Conservation (phyloP, 1,284 basidiomycete genomes). For the Mycena citricolor region DNA sequence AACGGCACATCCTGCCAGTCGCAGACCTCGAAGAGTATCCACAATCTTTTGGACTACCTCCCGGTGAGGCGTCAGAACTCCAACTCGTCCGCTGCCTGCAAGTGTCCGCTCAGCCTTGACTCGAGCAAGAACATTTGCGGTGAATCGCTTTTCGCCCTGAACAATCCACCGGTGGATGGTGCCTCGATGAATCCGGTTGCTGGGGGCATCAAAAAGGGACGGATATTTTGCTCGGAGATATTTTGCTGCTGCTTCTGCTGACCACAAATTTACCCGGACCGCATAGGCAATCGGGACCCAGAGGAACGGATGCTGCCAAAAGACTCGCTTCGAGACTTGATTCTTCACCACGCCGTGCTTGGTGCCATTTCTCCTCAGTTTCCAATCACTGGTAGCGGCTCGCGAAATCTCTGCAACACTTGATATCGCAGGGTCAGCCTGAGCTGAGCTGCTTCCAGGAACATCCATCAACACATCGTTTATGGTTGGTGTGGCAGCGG, state of each 20-base stretch:
- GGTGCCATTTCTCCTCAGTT: slow-evolving; percentile 1
- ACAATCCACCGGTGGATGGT: slow-evolving; percentile 8
- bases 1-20: not conserved
- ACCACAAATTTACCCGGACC: not conserved
- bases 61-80: slow-evolving; percentile 1
- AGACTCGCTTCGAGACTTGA: not conserved
- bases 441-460: too few relatives aligned
- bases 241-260: not conserved
- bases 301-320: slow-evolving; percentile 10
- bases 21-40: not conserved
- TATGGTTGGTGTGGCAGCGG: too few relatives aligned
- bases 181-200: too few relatives aligned
- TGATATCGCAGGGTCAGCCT: too few relatives aligned
- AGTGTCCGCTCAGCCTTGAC: not conserved
- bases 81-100: slow-evolving; percentile 1
- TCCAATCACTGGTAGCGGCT: too few relatives aligned
- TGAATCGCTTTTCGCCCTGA: not conserved
- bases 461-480: too few relatives aligned
- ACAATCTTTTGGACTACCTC: slow-evolving; percentile 2
- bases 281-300: slow-evolving; percentile 3
- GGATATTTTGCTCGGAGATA: slow-evolving; percentile 1
- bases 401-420: too few relatives aligned
- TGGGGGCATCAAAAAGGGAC: not conserved
- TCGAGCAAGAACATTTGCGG: not conserved
- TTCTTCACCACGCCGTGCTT: slow-evolving; percentile 4